phyloP scores from a whole-genome alignment of 2,329 filamentous ascomycete species.

The Cytospora piceae region DNA sequence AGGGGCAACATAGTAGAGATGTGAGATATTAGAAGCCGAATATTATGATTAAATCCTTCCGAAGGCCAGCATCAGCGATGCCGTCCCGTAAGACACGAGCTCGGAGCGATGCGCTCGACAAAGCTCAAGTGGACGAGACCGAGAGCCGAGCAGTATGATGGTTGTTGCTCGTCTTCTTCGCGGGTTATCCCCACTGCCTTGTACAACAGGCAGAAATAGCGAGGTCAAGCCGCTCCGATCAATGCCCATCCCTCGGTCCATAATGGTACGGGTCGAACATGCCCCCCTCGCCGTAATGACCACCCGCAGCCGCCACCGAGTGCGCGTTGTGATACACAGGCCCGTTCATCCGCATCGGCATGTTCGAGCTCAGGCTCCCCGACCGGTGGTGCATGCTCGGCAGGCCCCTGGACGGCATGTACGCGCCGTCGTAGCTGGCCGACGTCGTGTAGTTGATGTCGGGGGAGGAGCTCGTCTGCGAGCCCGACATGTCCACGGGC shows the following conservation, averaged over 20 bases:
- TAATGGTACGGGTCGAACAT: slow-evolving; percentile 27
- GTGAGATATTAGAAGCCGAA: background rate
- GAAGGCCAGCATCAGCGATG: background rate
- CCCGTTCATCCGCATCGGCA: slow-evolving; percentile 24
- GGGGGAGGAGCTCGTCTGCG: slow-evolving; percentile 25
- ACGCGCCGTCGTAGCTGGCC: slow-evolving; percentile 23
- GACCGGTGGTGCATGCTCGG: slow-evolving; percentile 26
- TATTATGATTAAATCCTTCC: background rate
- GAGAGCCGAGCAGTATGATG: background rate
- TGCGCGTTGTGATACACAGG: slow-evolving; percentile 23
- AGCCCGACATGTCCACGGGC: slow-evolving; percentile 25
- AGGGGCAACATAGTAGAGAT: slow-evolving; percentile 1
- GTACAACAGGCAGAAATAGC: too few relatives aligned
- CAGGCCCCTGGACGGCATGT: slow-evolving; percentile 26
- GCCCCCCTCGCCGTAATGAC: slow-evolving; percentile 26
- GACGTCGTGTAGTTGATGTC: slow-evolving; percentile 30
- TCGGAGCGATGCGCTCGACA: background rate
- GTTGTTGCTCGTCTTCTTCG: too few relatives aligned
- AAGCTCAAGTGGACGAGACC: background rate
- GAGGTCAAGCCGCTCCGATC: background rate
- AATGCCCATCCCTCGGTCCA: slow-evolving; percentile 27
- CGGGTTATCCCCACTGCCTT: too few relatives aligned
- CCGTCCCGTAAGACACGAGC: background rate
- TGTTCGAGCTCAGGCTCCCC: slow-evolving; percentile 17
- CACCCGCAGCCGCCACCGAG: slow-evolving; percentile 7